These are phyloP conservation scores for Tranzscheliella williamsii DNA, from an alignment of 1,284 basidiomycete species.

Conservation along the genomic window DNA sequence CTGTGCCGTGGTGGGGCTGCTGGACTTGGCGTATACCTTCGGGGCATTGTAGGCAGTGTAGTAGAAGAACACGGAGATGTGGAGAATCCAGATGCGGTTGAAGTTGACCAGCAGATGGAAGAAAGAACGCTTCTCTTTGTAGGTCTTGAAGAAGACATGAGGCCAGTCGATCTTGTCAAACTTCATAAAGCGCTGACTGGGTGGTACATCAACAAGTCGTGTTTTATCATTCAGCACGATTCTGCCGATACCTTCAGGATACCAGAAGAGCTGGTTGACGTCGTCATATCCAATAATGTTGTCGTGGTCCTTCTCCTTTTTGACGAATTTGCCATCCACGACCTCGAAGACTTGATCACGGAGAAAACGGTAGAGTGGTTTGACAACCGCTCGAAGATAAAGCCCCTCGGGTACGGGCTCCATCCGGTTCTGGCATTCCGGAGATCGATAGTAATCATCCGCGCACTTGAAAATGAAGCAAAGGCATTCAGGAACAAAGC, in stretches of 20 bases:
- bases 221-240: conserved; percentile 83
- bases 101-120: conserved; percentile 61
- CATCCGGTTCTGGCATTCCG: conserved; percentile 93
- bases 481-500: conserved; percentile 95
- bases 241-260: conserved; percentile 94
- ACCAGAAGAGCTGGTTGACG: conserved; percentile 99
- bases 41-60: conserved; percentile 77
- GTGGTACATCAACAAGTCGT: conserved; percentile 65
- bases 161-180: conserved; percentile 61
- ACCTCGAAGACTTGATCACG: conserved; percentile 98
- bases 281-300: conserved; percentile 98
- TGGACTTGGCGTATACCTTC: conserved; percentile 73
- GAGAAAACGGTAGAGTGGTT: conserved; percentile 95
- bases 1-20: conserved; percentile 46
- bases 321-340: conserved; percentile 89
- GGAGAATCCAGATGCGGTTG: conserved; percentile 61
- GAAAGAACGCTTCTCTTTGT: conserved; percentile 60
- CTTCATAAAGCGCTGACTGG: conserved; percentile 61
- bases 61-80: conserved; percentile 60
- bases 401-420: conserved; percentile 94
- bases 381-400: conserved; percentile 86
- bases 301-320: conserved; percentile 87
- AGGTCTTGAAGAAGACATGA: conserved; percentile 60
- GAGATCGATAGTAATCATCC: conserved; percentile 97
- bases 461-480: conserved; percentile 99